A percentile compares a stretch with the other conserved stretches of the same genome.
These are phyloP conservation scores for Colletotrichum lindemuthianum DNA, from an alignment of 2,329 filamentous ascomycete species.

Conservation along the genomic window DNA sequence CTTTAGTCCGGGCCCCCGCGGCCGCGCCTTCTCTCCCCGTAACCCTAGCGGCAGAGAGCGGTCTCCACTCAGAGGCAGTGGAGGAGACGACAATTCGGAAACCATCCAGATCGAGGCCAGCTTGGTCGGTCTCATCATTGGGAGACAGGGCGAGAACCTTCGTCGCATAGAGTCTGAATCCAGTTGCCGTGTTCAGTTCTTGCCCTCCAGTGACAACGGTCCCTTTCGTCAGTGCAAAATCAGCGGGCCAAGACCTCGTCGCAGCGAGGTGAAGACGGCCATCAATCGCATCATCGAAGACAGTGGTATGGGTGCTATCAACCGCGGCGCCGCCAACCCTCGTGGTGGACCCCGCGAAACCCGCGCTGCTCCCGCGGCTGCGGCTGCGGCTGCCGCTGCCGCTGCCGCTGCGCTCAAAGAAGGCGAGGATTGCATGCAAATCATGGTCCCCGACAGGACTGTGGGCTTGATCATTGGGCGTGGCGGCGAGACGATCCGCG, in stretches of 20 bases:
- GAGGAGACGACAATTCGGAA: constrained; percentile 77
- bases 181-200: constrained; percentile 86
- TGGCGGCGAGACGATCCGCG: constrained; percentile 90
- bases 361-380: constrained; percentile 46
- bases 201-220: constrained; percentile 79
- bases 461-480: constrained; percentile 95
- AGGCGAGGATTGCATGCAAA: constrained; percentile 87
- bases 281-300: constrained; percentile 92
- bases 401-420: constrained; percentile 68
- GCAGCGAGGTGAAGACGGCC: constrained; percentile 81
- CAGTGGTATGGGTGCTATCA: constrained; percentile 66
- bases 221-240: constrained; percentile 87
- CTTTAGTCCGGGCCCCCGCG: constrained; percentile 71
- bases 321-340: constrained; percentile 54
- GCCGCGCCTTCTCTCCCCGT: constrained; percentile 69
- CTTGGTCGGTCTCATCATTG: constrained; percentile 90
- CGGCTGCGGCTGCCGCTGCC: constrained; percentile 46
- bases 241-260: constrained; percentile 75
- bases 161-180: constrained; percentile 86
- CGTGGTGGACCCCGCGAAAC: constrained; percentile 47
- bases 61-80: constrained; percentile 62
- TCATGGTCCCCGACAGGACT: constrained; percentile 94
- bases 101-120: constrained; percentile 88
- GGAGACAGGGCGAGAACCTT: constrained; percentile 88
- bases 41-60: constrained; percentile 65